Conservation (phyloP, 1,284 basidiomycete genomes). For the Ustilago cynodontis region DNA sequence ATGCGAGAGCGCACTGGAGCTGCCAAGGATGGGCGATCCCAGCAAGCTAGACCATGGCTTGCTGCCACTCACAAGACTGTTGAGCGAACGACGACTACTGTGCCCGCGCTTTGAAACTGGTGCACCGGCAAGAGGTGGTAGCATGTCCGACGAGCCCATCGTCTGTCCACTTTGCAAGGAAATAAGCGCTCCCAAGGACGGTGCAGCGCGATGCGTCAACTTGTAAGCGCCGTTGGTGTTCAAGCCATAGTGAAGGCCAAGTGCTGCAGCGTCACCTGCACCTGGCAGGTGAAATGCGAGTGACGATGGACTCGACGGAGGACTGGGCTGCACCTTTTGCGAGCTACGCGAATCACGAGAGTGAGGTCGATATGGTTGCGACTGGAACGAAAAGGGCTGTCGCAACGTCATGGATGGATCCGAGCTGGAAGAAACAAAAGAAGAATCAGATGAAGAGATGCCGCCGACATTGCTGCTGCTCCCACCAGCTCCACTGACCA, state of each 20-base stretch:
- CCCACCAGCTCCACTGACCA: constrained; percentile 1
- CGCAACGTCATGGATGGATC: constrained; percentile 14
- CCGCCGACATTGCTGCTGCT: constrained; percentile 12
- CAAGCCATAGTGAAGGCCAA: background rate
- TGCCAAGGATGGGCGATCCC: constrained; percentile 32
- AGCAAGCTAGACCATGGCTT: constrained; percentile 43
- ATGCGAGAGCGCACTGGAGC: constrained; percentile 17
- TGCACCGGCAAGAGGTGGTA: constrained; percentile 17
- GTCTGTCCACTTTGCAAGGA: background rate
- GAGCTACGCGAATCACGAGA: constrained; percentile 24
- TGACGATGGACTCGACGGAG: constrained; percentile 13
- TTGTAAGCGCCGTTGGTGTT: background rate
- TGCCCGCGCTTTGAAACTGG: constrained; percentile 20
- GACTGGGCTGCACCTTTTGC: constrained; percentile 8
- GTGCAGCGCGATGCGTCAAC: constrained; percentile 12
- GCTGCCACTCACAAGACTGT: constrained; percentile 29
- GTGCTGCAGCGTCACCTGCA: background rate
- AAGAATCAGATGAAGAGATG: constrained; percentile 28
- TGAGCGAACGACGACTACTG: constrained; percentile 44
- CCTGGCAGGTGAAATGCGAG: background rate
- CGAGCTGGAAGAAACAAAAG: constrained; percentile 21
- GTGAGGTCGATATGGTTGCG: constrained; percentile 29
- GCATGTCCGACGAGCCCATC: constrained; percentile 1
- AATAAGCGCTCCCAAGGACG: constrained; percentile 10
- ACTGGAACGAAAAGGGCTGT: constrained; percentile 34